These are phyloP conservation scores for Aurantiochytrium sp. DNA, from an alignment of 108 stramenopile genomes.

Conservation along the genomic window DNA sequence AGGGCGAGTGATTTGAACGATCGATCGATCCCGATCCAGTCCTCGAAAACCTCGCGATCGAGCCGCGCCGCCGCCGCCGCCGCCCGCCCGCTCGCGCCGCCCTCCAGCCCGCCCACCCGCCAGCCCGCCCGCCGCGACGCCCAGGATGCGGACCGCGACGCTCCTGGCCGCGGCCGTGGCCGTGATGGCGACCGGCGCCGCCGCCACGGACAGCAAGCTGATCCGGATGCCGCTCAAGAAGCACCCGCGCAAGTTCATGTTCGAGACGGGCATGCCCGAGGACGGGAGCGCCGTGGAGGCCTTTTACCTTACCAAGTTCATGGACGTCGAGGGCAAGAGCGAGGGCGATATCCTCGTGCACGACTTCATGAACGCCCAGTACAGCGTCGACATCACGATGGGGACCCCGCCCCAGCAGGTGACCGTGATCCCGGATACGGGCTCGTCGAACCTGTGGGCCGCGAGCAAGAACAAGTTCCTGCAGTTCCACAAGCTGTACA, in stretches of 20 bases:
- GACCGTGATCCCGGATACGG: slow-evolving; percentile 91
- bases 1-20: too few species aligned
- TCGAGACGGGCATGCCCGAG: neutral
- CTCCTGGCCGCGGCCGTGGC: too few species aligned
- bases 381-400: slow-evolving; percentile 49
- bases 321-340: neutral
- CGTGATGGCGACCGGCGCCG: neutral
- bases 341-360: neutral
- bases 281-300: neutral
- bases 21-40: too few species aligned
- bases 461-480: slow-evolving; percentile 75
- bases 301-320: neutral
- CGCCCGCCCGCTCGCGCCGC: too few species aligned
- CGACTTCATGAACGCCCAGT: slow-evolving; percentile 39
- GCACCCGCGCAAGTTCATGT: slow-evolving; percentile 8
- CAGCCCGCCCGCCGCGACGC: too few species aligned
- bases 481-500: slow-evolving; percentile 58
- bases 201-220: neutral
- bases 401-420: slow-evolving; percentile 82
- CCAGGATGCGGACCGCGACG: too few species aligned
- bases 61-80: too few species aligned
- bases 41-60: too few species aligned
- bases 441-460: slow-evolving; percentile 93
- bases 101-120: too few species aligned
- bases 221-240: slow-evolving; percentile 5